Evolutionary conservation across 495 filamentous ascomycete genomes (phyloP), one percentile per base, ranked within the genome.

Genomic region (Margaritispora aquatica): DNA sequence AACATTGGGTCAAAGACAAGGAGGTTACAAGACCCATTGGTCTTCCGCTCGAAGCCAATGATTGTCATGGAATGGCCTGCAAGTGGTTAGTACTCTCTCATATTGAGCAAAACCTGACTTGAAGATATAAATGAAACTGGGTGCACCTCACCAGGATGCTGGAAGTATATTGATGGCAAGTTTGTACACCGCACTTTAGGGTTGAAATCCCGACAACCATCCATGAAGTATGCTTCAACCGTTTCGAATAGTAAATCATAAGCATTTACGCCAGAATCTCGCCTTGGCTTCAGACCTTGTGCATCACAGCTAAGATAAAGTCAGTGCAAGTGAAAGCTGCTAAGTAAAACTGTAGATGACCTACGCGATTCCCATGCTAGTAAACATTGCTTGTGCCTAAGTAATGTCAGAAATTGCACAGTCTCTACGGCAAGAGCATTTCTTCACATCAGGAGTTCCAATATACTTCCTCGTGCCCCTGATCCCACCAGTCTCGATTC

Each of bases 1-100:
- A 89, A 93, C 74, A 88, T 88, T 1, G 94, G 91, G 70, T 97
- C 94, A 65, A 96, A 96, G 20, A 96, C 87, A 2, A 98, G 72
- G 9, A 98, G 71, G 62, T 89, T 87, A 51, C 80, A 78, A 27
- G 72, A 71, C 27, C 90, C 91, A 59, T 86, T 79, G 29, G 69
- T 75, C 9, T 78, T 79, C 24, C 79, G 77, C 67, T 97, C 92
- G 36, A 96, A 79, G 0, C 94, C 94, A 54, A 98, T 77, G 44
- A 97, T 92, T 1, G 92, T 97, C 74, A 96, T 78, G 3, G 92
- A 96, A 66, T 98, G 94, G 5, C 92, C 92, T 84, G 59, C 2
- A 47, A 46, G 8, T 2, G 17, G 24, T 51, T 49, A 56, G 29
- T 15, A 47, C 29, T 34, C 5, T 34, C 5, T 34, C 21, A 54